Evolutionary conservation across 2,329 filamentous ascomycete species (phyloP).

Genomic region (Zelopaecilomyces penicillatus): DNA sequence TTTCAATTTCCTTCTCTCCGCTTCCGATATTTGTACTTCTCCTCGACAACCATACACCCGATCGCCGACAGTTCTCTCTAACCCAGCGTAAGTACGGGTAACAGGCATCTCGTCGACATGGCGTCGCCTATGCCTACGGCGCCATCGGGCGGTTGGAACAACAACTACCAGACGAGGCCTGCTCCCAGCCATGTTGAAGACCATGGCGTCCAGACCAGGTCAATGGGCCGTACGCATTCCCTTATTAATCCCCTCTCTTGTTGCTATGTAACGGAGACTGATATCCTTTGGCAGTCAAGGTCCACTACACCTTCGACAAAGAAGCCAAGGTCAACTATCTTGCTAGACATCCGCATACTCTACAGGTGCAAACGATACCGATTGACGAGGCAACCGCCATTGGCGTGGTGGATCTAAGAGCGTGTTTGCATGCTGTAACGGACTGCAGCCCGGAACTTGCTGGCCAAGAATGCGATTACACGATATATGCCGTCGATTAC

Average conservation of each 20-base stretch:
- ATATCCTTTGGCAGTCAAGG: conserved; percentile 60
- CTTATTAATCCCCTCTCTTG: conserved; percentile 2
- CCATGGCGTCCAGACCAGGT: conserved; percentile 47
- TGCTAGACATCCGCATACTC: conserved; percentile 70
- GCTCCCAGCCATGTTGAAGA: conserved; percentile 28
- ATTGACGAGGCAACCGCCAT: conserved; percentile 75
- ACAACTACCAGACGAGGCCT: conserved; percentile 21
- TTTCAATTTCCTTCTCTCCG: too few species aligned
- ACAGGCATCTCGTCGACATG: conserved; percentile 20
- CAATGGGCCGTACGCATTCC: conserved; percentile 56
- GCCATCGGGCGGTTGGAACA: conserved; percentile 24
- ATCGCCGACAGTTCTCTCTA: not conserved
- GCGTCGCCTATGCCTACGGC: conserved; percentile 29
- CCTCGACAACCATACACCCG: too few species aligned
- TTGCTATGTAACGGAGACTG: conserved; percentile 3
- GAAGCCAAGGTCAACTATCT: conserved; percentile 84
- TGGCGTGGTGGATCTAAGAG: conserved; percentile 78
- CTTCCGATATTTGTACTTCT: too few species aligned
- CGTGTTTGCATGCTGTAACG: conserved; percentile 75
- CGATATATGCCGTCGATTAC: conserved; percentile 95
- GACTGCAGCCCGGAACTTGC: conserved; percentile 74
- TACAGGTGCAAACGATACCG: conserved; percentile 71
- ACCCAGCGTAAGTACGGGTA: not conserved
- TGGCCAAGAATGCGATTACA: conserved; percentile 70
- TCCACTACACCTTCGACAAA: conserved; percentile 91